Base-by-base conservation (phyloP, 164 flowering plant species). In the Houttuynia cordata region DNA sequence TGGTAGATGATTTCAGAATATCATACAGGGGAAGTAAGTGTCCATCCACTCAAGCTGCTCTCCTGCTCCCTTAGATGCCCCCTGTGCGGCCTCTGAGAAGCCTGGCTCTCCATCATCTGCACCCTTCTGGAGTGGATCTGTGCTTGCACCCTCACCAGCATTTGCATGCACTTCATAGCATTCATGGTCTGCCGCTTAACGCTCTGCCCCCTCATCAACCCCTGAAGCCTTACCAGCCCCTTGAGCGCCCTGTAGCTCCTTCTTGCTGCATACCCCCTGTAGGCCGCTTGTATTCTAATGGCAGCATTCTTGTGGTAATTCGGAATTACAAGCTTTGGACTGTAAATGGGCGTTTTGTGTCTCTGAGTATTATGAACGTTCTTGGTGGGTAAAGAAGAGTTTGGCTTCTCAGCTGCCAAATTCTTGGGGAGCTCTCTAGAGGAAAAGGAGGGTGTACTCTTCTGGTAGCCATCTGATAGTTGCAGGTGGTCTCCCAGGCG, bases 161-260 rank as follows among this genome's bases (percentile, higher is more conserved):
- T 79, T 68, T 88, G 97, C 97, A 87, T 88, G 60, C 80, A 76
- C 64, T 78, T 91, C 97, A 88, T 87, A 21, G 99, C 97, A 64
- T 81, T 88, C 67, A 64, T 62, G 1, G 97, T 91, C 64, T 94
- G 99, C 8, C 94, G 80, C 70, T 79, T 85, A 64, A 85, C 96
- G 69, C 77, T 87, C 58, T 84, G 91, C 30, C 99, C 93, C 75
- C 83, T 77, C 41, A 94, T 76, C 61, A 94, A 89, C 57, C 81
- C 85, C 71, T 91, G 99, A 67, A 94, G 96, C 79, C 99, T 87
- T 73, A 88, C 88, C 20, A 94, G 76, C 39, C 99, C 99, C 75
- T 74, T 84, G 47, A 85, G 68, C 60, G 95, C 95, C 69, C 88
- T 76, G 62, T 80, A 80, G 74, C 87, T 91, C 77, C 87, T 84